Base-by-base conservation (phyloP, 2,329 filamentous ascomycete species). In the Fusarium luffae region DNA sequence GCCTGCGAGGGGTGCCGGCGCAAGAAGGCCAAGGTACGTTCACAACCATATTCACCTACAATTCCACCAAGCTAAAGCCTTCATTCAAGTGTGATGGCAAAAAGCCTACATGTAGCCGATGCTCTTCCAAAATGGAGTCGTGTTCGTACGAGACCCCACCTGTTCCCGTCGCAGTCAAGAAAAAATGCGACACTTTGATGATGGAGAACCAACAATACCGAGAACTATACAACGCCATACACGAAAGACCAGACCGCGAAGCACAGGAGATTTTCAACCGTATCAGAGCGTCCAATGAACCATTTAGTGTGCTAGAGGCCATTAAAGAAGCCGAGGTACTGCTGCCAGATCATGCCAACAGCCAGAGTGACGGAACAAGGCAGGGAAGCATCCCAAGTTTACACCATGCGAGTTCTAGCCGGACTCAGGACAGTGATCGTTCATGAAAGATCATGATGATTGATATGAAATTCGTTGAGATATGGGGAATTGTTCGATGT, bases 1-100 rank as follows among this genome's bases (percentile, higher is more conserved):
- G 62, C 62, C 7, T 65, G 62, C n/a, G 62, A 65, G 9, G 60
- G 40, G 14, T 65, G 62, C 7, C 59, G 62, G 4, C 62, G 62
- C 0, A 65, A 65, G 28, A 65, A 65, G 28, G 52, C 62, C 5
- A 65, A 65, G 21, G 62, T 65, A 40, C 16, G 28, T 13, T 5
- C 4, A 13, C 16, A 7, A n/a, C 34, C 19, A 9, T 18, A 4
- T 42, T 9, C 16, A 52, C 18, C 12, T 25, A 28, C n/a, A 4
- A 12, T 7, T 13, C 4, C 13, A 42, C 8, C n/a, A 18, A 37
- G 7, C 60, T 65, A 23, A 65, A 28, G 10, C 7, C 7, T 3
- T 8, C 10, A 27, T 3, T 10, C 14, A 27, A 65, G 62, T 65
- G 62, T 7, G 62, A 65, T 13, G 62, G 62, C 11, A 59, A 23